Conservation (phyloP, 441 rosid species). For the Daphne laureola region DNA sequence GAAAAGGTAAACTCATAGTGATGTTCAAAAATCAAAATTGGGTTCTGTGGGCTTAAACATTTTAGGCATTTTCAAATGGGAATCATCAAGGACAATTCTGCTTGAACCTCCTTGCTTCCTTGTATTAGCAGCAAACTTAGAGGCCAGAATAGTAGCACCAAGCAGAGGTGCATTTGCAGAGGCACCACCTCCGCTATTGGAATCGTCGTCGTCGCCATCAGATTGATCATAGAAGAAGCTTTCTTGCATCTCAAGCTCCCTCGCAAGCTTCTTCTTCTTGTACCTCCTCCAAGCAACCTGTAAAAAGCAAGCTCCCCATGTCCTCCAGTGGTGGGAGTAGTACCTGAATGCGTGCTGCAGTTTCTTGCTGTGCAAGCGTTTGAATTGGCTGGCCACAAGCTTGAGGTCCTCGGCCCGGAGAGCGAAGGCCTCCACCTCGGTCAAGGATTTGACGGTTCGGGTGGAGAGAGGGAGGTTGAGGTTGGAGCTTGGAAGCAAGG, state of each 20-base stretch:
- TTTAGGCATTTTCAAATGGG: slow-evolving; percentile 76
- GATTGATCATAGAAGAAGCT: slow-evolving; percentile 20
- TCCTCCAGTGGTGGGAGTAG: slow-evolving; percentile 88
- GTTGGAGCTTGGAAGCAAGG: slow-evolving; percentile 43
- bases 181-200: slow-evolving; percentile 9
- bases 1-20: too few species aligned
- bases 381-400: slow-evolving; percentile 73
- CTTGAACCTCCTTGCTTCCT: slow-evolving; percentile 24
- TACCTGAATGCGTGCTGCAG: slow-evolving; percentile 87
- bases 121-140: slow-evolving; percentile 60
- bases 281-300: slow-evolving; percentile 68
- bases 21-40: slow-evolving; percentile 40
- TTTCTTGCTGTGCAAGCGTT: slow-evolving; percentile 72
- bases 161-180: slow-evolving; percentile 28
- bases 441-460: slow-evolving; percentile 49
- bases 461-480: slow-evolving; percentile 66
- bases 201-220: slow-evolving; percentile 10
- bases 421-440: slow-evolving; percentile 76
- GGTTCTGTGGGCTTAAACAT: slow-evolving; percentile 75
- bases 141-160: slow-evolving; percentile 49
- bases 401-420: slow-evolving; percentile 70
- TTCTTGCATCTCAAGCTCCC: slow-evolving; percentile 66
- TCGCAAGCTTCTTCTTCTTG: slow-evolving; percentile 44
- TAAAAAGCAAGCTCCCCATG: slow-evolving; percentile 75
- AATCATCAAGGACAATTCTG: slow-evolving; percentile 30